Conservation (phyloP, 2,329 filamentous ascomycete genomes). For the Blastomyces emzantsi region DNA sequence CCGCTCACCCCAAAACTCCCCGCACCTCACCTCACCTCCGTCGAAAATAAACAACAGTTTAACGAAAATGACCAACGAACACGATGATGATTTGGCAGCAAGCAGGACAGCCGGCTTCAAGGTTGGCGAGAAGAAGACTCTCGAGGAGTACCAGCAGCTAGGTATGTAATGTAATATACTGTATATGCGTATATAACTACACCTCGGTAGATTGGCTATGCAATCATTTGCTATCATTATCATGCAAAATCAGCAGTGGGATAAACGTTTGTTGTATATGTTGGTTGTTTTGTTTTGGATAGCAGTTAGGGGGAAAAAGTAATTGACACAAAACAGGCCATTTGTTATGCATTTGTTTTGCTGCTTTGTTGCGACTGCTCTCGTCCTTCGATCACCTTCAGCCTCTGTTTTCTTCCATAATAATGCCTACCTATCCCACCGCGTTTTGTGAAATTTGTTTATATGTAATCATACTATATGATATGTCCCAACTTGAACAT, state of each 20-base stretch:
- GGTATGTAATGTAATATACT: slow-evolving; percentile 50
- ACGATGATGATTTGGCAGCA: slow-evolving; percentile 73
- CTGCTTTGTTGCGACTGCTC: too few species aligned
- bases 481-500: neutral
- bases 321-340: too few species aligned
- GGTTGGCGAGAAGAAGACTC: slow-evolving; percentile 96
- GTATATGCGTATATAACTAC: neutral
- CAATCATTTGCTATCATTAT: neutral
- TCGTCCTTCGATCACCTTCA: too few species aligned
- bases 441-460: neutral
- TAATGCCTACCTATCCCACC: too few species aligned
- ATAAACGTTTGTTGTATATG: neutral
- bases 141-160: slow-evolving; percentile 89
- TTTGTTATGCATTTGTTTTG: neutral
- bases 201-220: too few species aligned
- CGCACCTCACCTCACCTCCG: neutral
- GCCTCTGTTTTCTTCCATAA: too few species aligned
- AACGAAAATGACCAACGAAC: slow-evolving; percentile 53
- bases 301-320: neutral
- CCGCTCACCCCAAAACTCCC: neutral
- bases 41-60: slow-evolving; percentile 8
- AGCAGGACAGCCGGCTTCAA: slow-evolving; percentile 94
- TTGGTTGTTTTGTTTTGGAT: neutral
- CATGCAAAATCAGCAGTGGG: neutral
- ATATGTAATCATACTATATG: neutral